Evolutionary conservation across 306 rosid genomes (phyloP).

Genomic region (Fagus crenata): DNA sequence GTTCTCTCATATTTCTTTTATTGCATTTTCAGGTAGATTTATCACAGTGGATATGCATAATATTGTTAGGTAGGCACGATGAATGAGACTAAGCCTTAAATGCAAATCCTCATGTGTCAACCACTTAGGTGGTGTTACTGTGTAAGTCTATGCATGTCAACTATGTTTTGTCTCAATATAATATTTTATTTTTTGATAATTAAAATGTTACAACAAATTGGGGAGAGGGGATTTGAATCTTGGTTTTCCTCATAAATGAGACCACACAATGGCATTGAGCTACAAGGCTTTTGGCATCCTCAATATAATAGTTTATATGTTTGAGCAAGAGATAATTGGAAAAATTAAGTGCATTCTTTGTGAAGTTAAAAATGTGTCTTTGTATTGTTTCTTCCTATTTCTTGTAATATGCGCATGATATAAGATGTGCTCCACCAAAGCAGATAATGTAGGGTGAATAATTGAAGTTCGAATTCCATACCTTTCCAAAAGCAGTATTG

Average conservation of each 20-base stretch:
- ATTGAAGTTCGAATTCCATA: conserved; percentile 35
- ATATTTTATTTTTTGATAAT: neutral
- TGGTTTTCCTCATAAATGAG: no score
- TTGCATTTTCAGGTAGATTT: neutral
- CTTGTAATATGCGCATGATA: neutral
- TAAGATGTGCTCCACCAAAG: neutral
- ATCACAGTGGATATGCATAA: neutral
- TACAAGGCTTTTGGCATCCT: neutral
- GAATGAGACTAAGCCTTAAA: neutral
- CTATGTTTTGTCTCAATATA: neutral
- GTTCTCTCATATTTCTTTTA: neutral
- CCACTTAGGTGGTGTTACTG: neutral
- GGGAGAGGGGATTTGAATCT: no score
- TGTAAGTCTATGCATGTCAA: neutral
- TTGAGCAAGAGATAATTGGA: conserved; percentile 3
- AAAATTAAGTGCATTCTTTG: neutral
- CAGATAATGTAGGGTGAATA: conserved; percentile 18
- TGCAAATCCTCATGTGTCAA: neutral
- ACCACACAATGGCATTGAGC: no score
- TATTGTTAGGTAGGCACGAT: neutral
- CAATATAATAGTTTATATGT: neutral
- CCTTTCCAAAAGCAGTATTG: conserved; percentile 99
- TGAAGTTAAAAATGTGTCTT: neutral
- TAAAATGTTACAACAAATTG: no score
- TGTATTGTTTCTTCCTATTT: neutral